These are phyloP conservation scores for Nymphaea thermarum DNA, from an alignment of 164 flowering plant genomes.

Conservation along the genomic window DNA sequence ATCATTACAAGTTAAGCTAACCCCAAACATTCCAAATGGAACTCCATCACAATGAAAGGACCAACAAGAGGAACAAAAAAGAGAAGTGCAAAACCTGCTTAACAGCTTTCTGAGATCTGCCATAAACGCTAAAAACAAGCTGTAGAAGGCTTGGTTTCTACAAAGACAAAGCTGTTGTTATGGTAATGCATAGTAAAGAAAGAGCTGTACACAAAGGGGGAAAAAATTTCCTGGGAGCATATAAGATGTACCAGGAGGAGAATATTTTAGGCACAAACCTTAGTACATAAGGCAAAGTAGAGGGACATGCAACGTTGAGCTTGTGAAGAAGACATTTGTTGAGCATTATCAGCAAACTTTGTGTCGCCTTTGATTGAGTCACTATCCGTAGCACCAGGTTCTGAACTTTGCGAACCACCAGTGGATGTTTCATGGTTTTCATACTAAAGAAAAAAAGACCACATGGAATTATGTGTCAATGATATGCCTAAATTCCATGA, in stretches of 20 bases:
- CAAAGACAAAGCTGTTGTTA: conserved; percentile 1
- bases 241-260: background rate
- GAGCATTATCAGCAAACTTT: conserved; percentile 14
- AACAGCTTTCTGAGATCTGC: conserved; percentile 58
- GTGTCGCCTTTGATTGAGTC: conserved; percentile 26
- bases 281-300: conserved; percentile 84
- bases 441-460: conserved; percentile 19
- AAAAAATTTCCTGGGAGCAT: too few relatives aligned
- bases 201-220: background rate
- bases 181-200: background rate
- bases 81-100: conserved; percentile 60
- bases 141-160: conserved; percentile 88
- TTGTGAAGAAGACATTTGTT: conserved; percentile 34
- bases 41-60: too few relatives aligned
- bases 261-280: conserved; percentile 33
- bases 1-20: background rate
- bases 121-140: conserved; percentile 71
- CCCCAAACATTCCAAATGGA: background rate
- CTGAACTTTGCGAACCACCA: conserved; percentile 66
- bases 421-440: conserved; percentile 50
- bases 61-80: background rate
- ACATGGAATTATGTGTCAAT: background rate
- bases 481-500: too few relatives aligned
- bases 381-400: conserved; percentile 42
- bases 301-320: conserved; percentile 71